Conservation (phyloP, 139 green algal species). For the Micractinium conductrix region DNA sequence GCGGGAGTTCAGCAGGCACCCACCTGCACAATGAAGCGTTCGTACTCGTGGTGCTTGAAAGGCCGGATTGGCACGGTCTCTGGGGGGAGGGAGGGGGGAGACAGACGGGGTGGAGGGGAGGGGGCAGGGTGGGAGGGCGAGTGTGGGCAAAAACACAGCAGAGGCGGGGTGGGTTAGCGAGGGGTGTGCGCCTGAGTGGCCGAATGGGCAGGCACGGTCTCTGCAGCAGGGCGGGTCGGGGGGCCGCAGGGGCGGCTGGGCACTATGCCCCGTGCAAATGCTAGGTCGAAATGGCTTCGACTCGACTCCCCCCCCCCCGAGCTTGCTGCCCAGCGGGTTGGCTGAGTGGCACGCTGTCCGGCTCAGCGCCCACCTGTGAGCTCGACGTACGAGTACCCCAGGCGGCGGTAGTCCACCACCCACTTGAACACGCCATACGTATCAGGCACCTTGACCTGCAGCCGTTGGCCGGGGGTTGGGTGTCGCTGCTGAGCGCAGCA, state of each 20-base stretch:
- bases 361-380: slow-evolving; percentile 45
- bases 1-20: neutral
- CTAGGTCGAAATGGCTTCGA: too few species aligned
- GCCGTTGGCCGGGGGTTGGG: too few species aligned
- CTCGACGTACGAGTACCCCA: slow-evolving; percentile 81
- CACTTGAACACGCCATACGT: slow-evolving; percentile 99
- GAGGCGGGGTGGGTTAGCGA: too few species aligned
- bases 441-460: slow-evolving; percentile 82
- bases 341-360: too few species aligned
- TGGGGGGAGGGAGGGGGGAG: neutral
- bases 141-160: too few species aligned
- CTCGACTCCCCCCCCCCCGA: too few species aligned
- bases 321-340: too few species aligned
- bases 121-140: too few species aligned
- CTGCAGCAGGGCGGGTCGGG: neutral
- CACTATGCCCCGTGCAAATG: neutral
- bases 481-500: too few species aligned
- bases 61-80: slow-evolving; percentile 87
- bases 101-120: too few species aligned
- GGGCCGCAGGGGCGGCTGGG: neutral
- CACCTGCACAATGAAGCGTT: slow-evolving; percentile 79
- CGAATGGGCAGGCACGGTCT: too few species aligned
- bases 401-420: slow-evolving; percentile 83
- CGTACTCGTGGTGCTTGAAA: slow-evolving; percentile 96
- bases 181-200: too few species aligned